Evolutionary conservation across 1,284 basidiomycete species (phyloP).

Genomic region (Cryptococcus floricola): DNA sequence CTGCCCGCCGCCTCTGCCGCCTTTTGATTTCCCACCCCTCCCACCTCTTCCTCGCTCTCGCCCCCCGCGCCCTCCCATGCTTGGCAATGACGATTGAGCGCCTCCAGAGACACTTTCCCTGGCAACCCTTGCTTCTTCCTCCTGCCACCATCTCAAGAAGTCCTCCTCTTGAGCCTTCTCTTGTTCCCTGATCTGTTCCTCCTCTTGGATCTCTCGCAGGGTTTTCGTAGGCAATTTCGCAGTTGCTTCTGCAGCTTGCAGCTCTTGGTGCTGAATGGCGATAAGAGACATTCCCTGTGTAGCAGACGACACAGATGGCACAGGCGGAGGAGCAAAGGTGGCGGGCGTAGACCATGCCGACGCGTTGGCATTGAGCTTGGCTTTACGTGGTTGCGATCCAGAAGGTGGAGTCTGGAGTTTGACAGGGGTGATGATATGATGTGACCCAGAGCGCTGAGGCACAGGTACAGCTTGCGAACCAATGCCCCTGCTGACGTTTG

Average conservation of each 20-base stretch:
- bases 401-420: conserved; percentile 20
- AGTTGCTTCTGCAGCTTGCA: conserved; percentile 52
- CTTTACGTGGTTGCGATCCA: conserved; percentile 11
- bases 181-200: conserved; percentile 55
- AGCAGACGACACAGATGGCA: conserved; percentile 50
- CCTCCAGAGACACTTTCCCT: conserved; percentile 43
- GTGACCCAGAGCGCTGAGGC: conserved; percentile 13
- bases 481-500: conserved; percentile 11
- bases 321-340: conserved; percentile 46
- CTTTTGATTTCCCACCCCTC: conserved; percentile 1
- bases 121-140: conserved; percentile 66
- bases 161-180: conserved; percentile 64
- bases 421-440: conserved; percentile 37
- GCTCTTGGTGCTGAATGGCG: conserved; percentile 76
- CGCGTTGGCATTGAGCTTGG: conserved; percentile 8
- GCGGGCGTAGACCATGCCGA: conserved; percentile 26
- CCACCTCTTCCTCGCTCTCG: conserved; percentile 10
- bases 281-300: conserved; percentile 61
- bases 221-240: conserved; percentile 56
- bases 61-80: conserved; percentile 11
- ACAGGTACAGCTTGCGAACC: conserved; percentile 11
- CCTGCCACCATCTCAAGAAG: conserved; percentile 80
- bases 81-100: neutral
- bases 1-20: neutral
- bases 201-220: conserved; percentile 71